Base-by-base conservation (phyloP, 768 basidiomycete species). In the Tricholoma sp. region DNA sequence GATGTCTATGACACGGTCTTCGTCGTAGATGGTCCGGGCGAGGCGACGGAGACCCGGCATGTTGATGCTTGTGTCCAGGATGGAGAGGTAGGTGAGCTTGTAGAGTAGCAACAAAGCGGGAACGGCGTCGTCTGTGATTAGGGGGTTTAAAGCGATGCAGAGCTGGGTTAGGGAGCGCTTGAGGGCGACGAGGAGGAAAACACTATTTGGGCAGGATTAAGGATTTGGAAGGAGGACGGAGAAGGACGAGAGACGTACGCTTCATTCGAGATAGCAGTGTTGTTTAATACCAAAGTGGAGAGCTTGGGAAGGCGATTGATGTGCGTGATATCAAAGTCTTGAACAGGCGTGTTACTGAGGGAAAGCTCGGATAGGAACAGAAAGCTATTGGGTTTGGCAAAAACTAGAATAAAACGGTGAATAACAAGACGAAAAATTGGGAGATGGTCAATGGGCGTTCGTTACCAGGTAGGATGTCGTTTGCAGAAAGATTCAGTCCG, bases 181-280 rank as follows among this genome's bases (percentile, higher is more conserved):
- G 54, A 87, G 76, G 18, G 82, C 71, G 1, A 83, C 69, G 24
- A 89, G 76, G 29, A 82, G 76, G 60, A 79, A 87, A 22, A 86
- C 68, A 9, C 86, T 88, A 61, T 29, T 34, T 5, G 29, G 46
- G 37, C 43, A 64, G 46, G 63, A 58, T 54, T 19, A 43, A 56
- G 39, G 18, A 24, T 39, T 9, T 11, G 22, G 31, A 56, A 50
- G n/a, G n/a, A n/a, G 35, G 52, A 9, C n/a, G 41, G 52, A 19
- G 18, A 34, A 41, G 1, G 14, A 49, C 10, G 52, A 35, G 21
- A 31, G 18, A 64, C 80, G 50, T 57, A 85, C 86, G 78, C 81
- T 76, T 86, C 84, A 61, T 86, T 83, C 37, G 80, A 75, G 32
- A 86, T 80, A 10, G 77, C 75, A 8, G 84, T 84, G 57, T 79